These are phyloP conservation scores for Fraxinus xanthoxyloides DNA, from an alignment of 305 asterid species.

Conservation along the genomic window DNA sequence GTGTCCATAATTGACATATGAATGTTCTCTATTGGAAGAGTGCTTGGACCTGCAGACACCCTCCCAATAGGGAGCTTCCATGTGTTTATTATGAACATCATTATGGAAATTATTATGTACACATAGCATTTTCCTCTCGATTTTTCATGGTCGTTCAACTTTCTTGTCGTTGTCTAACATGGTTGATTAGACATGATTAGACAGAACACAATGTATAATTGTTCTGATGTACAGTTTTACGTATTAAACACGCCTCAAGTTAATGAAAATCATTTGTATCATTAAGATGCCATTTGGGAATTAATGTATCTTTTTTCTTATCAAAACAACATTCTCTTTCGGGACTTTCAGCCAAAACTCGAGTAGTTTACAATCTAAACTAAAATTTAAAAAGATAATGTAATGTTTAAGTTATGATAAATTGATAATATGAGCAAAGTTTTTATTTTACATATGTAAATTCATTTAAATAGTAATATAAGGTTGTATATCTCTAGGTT, in stretches of 20 bases:
- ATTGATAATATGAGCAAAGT: background rate
- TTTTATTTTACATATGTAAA: background rate
- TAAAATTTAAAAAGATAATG: background rate
- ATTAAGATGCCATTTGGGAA: background rate
- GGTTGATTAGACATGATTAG: background rate
- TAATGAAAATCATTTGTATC: background rate
- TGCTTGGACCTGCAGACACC: too few relatives aligned
- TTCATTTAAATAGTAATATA: background rate
- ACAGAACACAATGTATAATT: background rate
- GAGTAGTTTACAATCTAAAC: background rate
- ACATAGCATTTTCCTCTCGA: too few relatives aligned
- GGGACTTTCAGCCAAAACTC: background rate
- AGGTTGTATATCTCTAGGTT: background rate
- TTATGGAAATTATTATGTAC: too few relatives aligned
- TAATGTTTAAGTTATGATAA: background rate
- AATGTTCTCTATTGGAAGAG: too few relatives aligned
- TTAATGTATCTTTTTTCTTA: background rate
- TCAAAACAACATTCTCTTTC: background rate
- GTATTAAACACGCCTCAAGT: background rate
- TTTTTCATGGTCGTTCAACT: slow-evolving; percentile 1
- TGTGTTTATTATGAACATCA: too few relatives aligned
- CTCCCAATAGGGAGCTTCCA: too few relatives aligned
- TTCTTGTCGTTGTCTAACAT: background rate
- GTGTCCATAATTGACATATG: too few relatives aligned
- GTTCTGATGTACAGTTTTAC: background rate